Percentiles rank a stretch among this genome's conserved stretches.
Evolutionary conservation across 768 basidiomycete species (phyloP).

Genomic region (Asterophora lycoperdoides): DNA sequence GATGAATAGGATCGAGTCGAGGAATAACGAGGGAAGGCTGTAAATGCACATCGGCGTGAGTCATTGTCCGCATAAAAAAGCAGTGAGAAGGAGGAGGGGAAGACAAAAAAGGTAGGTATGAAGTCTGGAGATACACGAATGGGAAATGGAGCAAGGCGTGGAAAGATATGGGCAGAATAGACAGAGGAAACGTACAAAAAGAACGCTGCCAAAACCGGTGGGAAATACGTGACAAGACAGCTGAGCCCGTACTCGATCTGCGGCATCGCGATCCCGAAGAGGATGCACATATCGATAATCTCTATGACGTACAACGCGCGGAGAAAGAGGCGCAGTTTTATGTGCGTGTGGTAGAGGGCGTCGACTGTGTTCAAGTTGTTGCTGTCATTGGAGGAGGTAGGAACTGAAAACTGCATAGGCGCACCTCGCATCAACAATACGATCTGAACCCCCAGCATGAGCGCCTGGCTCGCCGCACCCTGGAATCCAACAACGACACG

Average conservation of each 20-base stretch:
- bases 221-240: neutral
- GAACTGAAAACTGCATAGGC: neutral
- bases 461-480: neutral
- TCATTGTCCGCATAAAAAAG: no score
- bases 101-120: no score
- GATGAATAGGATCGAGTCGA: neutral
- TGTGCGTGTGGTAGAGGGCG: neutral
- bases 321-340: neutral
- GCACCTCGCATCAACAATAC: neutral
- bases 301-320: neutral
- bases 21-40: neutral
- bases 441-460: conserved; percentile 1
- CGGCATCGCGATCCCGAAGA: neutral
- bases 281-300: neutral
- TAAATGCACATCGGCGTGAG: neutral
- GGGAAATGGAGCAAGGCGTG: no score
- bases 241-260: neutral
- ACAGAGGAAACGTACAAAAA: neutral
- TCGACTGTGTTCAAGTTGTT: neutral
- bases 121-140: no score
- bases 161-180: no score
- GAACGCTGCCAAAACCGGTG: neutral
- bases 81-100: no score
- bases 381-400: neutral
- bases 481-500: neutral